Evolutionary conservation across 192 early-diverging fungal species (phyloP), one percentile per base, ranked within the genome.

Genomic region (Backusella morwellensis): DNA sequence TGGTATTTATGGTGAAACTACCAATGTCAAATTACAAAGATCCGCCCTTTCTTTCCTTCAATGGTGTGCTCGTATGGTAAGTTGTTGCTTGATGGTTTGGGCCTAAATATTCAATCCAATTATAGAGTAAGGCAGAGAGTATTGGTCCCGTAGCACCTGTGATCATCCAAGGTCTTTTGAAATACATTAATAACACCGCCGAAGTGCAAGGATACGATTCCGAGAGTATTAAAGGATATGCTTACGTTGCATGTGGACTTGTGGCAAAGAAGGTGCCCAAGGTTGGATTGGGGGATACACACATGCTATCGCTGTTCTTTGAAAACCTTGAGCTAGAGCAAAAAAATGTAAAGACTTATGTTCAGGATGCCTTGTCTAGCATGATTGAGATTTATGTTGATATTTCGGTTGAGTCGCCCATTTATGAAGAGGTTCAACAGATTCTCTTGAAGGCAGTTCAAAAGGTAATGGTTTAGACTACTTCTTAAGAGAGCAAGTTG

Each of bases 21-120:
- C 95, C 21, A 94, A 85, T 35, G 66, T 85, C 19, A 95, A 91
- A 68, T 82, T 97, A 19, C 84, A 92, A 8, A 87, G 88, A 75
- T 86, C 90, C 3, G 93, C 92, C 1, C 94, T 97, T 89, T 76
- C 84, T 1, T 98, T 96, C 85, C 78, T 97, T 59, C 95, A 96
- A 68, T 98, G 97, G 97, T 86, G 93, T 29, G 90, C 94, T 12
- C 81, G 93, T 35, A 95, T 94, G 90, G 91, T 91, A 36, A 47
- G 78, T 36, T 32, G 38, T 40, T 2, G 38, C 8, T 40, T 40
- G 11, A 3, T 9, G 3, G 0, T 12, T 11, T 40, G 38, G 38
- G 9, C 36, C 38, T 11, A 40, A 11, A 40, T 40, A 40, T 40
- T 40, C 11, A 40, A 40, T 12, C 3, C 2, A 11, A 38, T 40